These are phyloP conservation scores for Hemisphaericaspora subhashii DNA, from an alignment of 1,139 yeast species.

Conservation along the genomic window DNA sequence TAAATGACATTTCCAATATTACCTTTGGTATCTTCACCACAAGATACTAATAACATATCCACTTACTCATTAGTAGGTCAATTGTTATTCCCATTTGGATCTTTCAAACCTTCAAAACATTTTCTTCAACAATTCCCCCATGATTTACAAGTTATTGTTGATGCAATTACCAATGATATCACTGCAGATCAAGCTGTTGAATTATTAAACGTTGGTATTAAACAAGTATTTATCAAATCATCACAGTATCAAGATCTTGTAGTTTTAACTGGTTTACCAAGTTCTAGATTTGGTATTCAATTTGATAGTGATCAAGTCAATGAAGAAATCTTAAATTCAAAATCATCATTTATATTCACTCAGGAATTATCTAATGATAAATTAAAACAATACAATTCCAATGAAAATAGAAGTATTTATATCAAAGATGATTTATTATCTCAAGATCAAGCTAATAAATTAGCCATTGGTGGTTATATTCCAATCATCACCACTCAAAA, in stretches of 20 bases:
- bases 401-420: conserved; percentile 48
- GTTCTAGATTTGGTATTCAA: conserved; percentile 52
- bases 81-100: conserved; percentile 32
- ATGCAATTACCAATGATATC: conserved; percentile 23
- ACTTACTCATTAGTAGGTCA: conserved; percentile 41
- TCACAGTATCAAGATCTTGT: conserved; percentile 33
- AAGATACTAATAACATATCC: conserved; percentile 21
- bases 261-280: conserved; percentile 58
- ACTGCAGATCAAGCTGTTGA: conserved; percentile 47
- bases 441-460: conserved; percentile 28
- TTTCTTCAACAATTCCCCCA: conserved; percentile 36
- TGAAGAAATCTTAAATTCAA: conserved; percentile 18
- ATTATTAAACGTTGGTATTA: conserved; percentile 68
- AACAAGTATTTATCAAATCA: conserved; percentile 46
- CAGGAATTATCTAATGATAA: conserved; percentile 15
- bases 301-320: conserved; percentile 17
- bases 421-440: conserved; percentile 21
- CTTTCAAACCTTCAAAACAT: conserved; percentile 33
- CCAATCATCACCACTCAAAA: conserved; percentile 45
- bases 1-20: conserved; percentile 48
- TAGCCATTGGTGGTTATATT: conserved; percentile 41
- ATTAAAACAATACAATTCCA: conserved; percentile 22
- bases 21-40: conserved; percentile 33
- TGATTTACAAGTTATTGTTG: conserved; percentile 35
- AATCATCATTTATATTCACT: conserved; percentile 26